phyloP scores from a whole-genome alignment of 768 basidiomycete species.

The Lyophyllum decastes region DNA sequence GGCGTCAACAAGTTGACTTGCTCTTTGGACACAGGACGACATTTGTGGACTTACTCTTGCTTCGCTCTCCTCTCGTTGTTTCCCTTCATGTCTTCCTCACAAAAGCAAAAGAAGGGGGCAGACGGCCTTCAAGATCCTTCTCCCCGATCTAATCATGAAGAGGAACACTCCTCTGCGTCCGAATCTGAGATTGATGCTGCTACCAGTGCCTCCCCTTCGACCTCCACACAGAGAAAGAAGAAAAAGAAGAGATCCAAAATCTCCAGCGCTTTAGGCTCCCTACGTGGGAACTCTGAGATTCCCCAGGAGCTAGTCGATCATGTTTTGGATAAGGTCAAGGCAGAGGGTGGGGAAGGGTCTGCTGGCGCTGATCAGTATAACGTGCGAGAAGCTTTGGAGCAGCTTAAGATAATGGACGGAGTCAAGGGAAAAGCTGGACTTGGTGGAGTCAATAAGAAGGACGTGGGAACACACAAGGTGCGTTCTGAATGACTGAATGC shows the following conservation, averaged over 20 bases:
- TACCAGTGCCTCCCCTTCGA: slow-evolving; percentile 35
- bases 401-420: slow-evolving; percentile 83
- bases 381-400: slow-evolving; percentile 69
- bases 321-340: slow-evolving; percentile 66
- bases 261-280: slow-evolving; percentile 48
- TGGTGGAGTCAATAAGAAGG: slow-evolving; percentile 76
- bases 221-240: slow-evolving; percentile 67
- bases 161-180: slow-evolving; percentile 29
- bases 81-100: slow-evolving; percentile 32
- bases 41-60: not conserved
- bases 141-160: slow-evolving; percentile 34
- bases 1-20: not conserved
- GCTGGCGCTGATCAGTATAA: slow-evolving; percentile 61
- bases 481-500: slow-evolving; percentile 13
- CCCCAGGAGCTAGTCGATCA: slow-evolving; percentile 65
- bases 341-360: slow-evolving; percentile 48
- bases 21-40: no score
- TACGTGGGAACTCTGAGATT: slow-evolving; percentile 52
- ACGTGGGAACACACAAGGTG: slow-evolving; percentile 89
- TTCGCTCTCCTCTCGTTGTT: not conserved
- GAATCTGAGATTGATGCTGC: slow-evolving; percentile 19
- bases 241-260: slow-evolving; percentile 88
- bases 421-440: slow-evolving; percentile 79
- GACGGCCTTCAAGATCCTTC: slow-evolving; percentile 43
- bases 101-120: slow-evolving; percentile 42